These are phyloP conservation scores for Rubroshorea leprosula DNA, from an alignment of 345 rosid species.

Conservation along the genomic window DNA sequence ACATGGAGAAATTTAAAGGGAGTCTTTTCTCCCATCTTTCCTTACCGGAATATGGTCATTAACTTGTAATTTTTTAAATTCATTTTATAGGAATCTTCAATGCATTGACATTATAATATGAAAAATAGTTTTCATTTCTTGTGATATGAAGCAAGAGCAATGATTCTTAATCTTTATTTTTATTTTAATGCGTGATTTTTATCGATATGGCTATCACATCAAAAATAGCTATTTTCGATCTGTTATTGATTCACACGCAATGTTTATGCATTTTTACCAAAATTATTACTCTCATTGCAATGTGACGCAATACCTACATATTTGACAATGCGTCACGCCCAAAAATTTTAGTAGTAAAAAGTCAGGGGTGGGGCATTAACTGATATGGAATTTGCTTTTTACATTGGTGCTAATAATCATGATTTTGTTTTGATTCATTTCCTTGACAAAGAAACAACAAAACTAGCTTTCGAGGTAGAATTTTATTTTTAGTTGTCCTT, in stretches of 20 bases:
- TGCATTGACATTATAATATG: too few relatives aligned
- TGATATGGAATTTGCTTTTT: constrained; percentile 5
- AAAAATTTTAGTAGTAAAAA: neutral
- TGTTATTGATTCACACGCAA: neutral
- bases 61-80: neutral
- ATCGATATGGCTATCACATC: neutral
- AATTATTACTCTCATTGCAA: neutral
- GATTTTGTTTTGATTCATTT: neutral
- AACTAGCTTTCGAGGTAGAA: neutral
- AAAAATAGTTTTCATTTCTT: neutral
- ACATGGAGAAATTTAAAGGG: too few relatives aligned
- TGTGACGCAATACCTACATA: neutral
- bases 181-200: too few relatives aligned
- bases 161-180: too few relatives aligned
- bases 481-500: neutral
- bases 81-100: neutral
- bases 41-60: too few relatives aligned
- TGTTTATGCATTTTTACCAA: neutral
- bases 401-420: neutral
- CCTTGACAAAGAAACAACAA: neutral
- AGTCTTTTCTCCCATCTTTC: neutral
- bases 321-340: constrained; percentile 3
- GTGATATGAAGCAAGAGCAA: neutral
- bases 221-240: neutral
- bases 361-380: neutral